Base-by-base conservation (phyloP, 169 alveolate species). In the Miamiensis avidus region DNA sequence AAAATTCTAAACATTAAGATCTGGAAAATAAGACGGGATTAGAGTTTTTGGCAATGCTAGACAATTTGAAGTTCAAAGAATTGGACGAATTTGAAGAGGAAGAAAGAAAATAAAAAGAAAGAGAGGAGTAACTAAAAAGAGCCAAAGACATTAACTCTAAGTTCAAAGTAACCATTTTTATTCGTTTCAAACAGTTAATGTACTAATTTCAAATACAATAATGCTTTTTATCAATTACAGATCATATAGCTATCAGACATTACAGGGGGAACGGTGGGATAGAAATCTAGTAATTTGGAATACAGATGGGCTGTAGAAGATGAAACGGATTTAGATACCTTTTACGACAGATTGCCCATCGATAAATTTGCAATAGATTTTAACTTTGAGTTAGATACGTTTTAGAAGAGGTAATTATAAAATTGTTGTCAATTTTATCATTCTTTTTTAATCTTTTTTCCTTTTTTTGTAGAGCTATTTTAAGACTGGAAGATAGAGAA, bases 321-420 rank as follows among this genome's bases (percentile, higher is more conserved):
- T 73, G 65, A 82, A 74, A 64, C 75, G 15, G 91, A 88, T 75
- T 76, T 88, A 16, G 81, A 86, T 0, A 32, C 76, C 29, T 94
- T 91, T 86, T 69, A 89, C 32, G 90, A 92, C 65, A 77, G 89
- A 31, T 28, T 88, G 29, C 89, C 91, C 1, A 76, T 76, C 26
- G 85, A 86, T 33, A 94, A 89, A 69, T 94, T 91, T 76, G 96
- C 98, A 0, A 78, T 97, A 32, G 93, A 91, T 77, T 98, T 95
- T 84, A 97, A 98, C 6, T 99, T 98, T 90, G 99, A 97, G 86
- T 93, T 99, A 76, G 99, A 99, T 85, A 97, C 87, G 75, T 99
- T 99, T 91, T 99, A 99, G 95, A 99, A 99, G 88, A 93, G 99
- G 69, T 49, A 20, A 20, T 49, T 49, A 11, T 11, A 11, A 11